Percentiles rank a stretch among this genome's conserved stretches.
phyloP scores from a whole-genome alignment of 768 basidiomycete genomes.

The Rhodotorula babjevae region DNA sequence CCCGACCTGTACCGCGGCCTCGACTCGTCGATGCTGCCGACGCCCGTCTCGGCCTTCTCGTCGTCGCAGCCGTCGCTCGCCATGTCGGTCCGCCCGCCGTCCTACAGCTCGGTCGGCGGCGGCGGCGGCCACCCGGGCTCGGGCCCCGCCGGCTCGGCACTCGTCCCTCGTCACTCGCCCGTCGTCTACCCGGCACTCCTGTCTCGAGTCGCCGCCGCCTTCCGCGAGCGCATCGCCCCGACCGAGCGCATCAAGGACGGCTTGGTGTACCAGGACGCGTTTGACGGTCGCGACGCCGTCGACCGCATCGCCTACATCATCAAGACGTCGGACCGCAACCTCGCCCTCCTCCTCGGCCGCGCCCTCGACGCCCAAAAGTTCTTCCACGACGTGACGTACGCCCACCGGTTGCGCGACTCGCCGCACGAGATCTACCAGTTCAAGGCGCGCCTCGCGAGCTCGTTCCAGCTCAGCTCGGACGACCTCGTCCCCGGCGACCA shows the following conservation, averaged over 20 bases:
- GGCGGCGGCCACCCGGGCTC: neutral
- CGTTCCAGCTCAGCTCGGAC: conserved; percentile 58
- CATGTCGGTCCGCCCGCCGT: conserved; percentile 4
- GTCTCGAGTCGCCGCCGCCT: conserved; percentile 88
- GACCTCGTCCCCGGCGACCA: conserved; percentile 10
- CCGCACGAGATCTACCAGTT: conserved; percentile 89
- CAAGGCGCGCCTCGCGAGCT: conserved; percentile 71
- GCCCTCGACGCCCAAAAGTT: conserved; percentile 97
- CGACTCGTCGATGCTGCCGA: neutral
- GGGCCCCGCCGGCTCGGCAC: neutral
- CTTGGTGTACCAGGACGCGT: conserved; percentile 89
- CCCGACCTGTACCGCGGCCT: conserved; percentile 20
- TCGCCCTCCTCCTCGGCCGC: conserved; percentile 88
- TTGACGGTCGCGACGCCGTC: conserved; percentile 94
- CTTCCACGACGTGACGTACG: conserved; percentile 98
- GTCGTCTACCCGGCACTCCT: conserved; percentile 85
- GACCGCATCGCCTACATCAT: conserved; percentile 97
- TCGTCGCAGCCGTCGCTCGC: conserved; percentile 7
- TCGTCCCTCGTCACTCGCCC: conserved; percentile 11
- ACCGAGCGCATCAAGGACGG: conserved; percentile 86
- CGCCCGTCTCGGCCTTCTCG: neutral
- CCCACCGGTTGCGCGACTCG: conserved; percentile 87
- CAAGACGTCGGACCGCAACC: conserved; percentile 93
- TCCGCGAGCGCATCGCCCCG: conserved; percentile 72
- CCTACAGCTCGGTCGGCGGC: conserved; percentile 1